Evolutionary conservation across 2,329 filamentous ascomycete genomes (phyloP).

Genomic region (Sordariomycetes sp.): DNA sequence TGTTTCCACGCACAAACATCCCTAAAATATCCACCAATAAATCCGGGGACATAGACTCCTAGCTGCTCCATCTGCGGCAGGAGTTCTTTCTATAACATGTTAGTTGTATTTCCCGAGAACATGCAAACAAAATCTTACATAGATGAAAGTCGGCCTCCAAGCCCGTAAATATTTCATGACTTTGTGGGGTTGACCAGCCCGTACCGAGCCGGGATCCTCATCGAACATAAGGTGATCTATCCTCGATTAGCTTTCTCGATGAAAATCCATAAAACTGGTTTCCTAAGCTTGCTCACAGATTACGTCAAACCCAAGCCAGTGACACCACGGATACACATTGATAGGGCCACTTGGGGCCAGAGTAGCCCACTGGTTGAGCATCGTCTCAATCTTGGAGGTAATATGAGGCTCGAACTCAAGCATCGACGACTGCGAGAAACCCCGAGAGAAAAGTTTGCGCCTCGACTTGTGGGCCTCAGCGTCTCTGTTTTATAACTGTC

Average conservation of each 20-base stretch:
- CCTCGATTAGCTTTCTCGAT: background rate
- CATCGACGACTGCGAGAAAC: conserved; percentile 4
- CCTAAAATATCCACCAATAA: conserved; percentile 3
- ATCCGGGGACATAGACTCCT: conserved; percentile 4
- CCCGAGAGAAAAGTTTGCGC: conserved; percentile 5
- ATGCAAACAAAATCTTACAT: background rate
- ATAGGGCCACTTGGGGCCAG: background rate
- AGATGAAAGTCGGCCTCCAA: conserved; percentile 6
- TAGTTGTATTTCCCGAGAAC: background rate
- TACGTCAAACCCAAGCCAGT: conserved; percentile 6
- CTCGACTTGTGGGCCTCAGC: conserved; percentile 3
- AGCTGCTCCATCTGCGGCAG: conserved; percentile 1
- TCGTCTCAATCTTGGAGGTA: conserved; percentile 1
- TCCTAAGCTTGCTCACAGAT: conserved; percentile 2
- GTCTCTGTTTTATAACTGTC: background rate
- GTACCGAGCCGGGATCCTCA: conserved; percentile 5
- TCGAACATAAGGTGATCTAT: conserved; percentile 7
- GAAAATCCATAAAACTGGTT: background rate
- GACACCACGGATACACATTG: conserved; percentile 4
- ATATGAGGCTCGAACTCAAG: conserved; percentile 5
- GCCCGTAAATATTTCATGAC: conserved; percentile 6
- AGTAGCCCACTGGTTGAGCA: conserved; percentile 5
- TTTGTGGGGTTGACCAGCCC: background rate
- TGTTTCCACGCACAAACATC: conserved; percentile 4
- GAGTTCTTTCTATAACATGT: conserved; percentile 5